A percentile compares a stretch with the other conserved stretches of the same genome.
These are phyloP conservation scores for Digitaria exilis DNA, from an alignment of 202 grass and related monocot species.

Conservation along the genomic window DNA sequence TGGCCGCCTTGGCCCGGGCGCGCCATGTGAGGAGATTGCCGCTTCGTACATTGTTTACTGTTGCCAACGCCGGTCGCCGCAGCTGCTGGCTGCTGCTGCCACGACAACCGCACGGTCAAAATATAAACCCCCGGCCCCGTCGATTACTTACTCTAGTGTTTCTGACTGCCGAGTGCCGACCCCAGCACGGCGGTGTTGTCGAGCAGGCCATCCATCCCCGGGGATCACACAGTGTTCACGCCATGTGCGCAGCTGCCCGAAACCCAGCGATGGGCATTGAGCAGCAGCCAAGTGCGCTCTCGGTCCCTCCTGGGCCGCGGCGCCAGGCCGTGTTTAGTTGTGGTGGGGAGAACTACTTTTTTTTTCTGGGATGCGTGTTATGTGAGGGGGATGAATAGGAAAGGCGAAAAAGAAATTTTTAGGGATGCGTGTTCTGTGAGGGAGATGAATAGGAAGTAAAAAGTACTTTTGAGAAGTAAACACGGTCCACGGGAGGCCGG, in stretches of 20 bases:
- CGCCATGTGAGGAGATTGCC: neutral
- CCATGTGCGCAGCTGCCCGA: slow-evolving; percentile 11
- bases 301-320: neutral
- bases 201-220: neutral
- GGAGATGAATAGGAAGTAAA: no score
- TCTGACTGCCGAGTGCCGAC: no score
- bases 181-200: neutral
- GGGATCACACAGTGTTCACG: neutral
- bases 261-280: neutral
- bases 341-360: no score
- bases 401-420: no score
- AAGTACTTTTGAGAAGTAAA: no score
- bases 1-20: neutral
- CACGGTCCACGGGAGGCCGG: no score
- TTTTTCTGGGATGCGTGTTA: no score
- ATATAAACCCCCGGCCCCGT: neutral
- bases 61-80: neutral
- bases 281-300: neutral
- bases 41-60: neutral
- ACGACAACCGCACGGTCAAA: neutral
- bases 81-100: no score
- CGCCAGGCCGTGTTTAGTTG: no score
- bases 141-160: no score
- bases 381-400: no score
- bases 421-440: no score